Evolutionary conservation across 2,329 filamentous ascomycete genomes (phyloP), one percentile per base, ranked within the genome.

Genomic region (Proliferodiscus dingleyae): DNA sequence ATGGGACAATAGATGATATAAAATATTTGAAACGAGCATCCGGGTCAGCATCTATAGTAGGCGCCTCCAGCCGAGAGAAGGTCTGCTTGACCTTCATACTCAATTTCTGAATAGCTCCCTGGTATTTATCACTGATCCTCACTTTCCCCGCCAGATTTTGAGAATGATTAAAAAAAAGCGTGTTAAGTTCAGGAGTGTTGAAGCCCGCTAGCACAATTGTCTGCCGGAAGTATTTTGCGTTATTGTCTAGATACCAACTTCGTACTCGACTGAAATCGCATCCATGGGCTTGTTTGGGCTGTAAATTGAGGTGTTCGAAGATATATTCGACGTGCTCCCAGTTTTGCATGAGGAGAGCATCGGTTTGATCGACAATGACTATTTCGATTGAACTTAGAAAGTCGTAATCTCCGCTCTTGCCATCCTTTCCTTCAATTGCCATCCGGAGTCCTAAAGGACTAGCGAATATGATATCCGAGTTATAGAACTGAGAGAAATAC

Each of bases 281-380:
- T 54, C 87, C 90, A 65, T 96, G 90, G 1, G 88, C 80, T 58
- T 95, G 87, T 61, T 85, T 88, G 29, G 93, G 91, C 59, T 95
- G 88, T 18, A 86, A 74, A 64, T 98, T 98, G 51, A 98, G 77
- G 64, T 95, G 88, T 52, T 88, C 82, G 61, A 97, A 90, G 58
- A 96, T 86, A 64, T 87, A 87, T 64, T 94, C 87, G 50, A 96
- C 80, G 63, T 98, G 91, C 61, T 96, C 89, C 90, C 91, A 97
- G 65, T 95, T 97, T 66, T 98, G 93, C 89, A 96, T 96, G 7
- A 95, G 78, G 33, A 96, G 78, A 0, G 89, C 89, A 66, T 97
- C 90, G 10, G 89, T 85, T 67, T 97, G 90, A 64, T 98, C 93
- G 50, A 95, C 75, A 37, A 97, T 75, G 24, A 93, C 82, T 41